Conservation (phyloP, 2,329 filamentous ascomycete genomes). For the Furcasterigmium sp. region DNA sequence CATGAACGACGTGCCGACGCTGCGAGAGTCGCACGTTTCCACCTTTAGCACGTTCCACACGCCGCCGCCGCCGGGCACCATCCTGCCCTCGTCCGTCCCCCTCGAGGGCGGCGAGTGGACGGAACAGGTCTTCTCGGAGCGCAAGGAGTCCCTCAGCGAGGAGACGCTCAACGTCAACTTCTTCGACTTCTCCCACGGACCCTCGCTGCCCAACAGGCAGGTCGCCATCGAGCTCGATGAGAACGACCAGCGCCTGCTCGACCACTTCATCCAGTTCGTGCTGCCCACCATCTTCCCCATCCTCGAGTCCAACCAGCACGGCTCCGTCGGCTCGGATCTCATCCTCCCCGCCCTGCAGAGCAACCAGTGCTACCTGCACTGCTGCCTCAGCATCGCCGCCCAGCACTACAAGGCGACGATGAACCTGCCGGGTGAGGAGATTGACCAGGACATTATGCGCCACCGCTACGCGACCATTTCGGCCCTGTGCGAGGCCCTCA, state of each 20-base stretch:
- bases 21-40: slow-evolving; percentile 81
- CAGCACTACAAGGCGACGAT: slow-evolving; percentile 84
- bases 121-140: slow-evolving; percentile 63
- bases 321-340: slow-evolving; percentile 72
- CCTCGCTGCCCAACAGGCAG: slow-evolving; percentile 57
- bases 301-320: slow-evolving; percentile 83
- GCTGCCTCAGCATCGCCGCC: slow-evolving; percentile 87
- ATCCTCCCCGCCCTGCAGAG: slow-evolving; percentile 83
- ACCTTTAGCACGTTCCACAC: slow-evolving; percentile 90
- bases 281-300: slow-evolving; percentile 88
- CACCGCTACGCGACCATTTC: slow-evolving; percentile 87
- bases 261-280: slow-evolving; percentile 87
- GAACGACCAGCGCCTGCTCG: slow-evolving; percentile 76
- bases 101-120: slow-evolving; percentile 60
- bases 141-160: slow-evolving; percentile 62
- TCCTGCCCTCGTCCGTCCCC: slow-evolving; percentile 56
- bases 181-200: slow-evolving; percentile 73
- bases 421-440: slow-evolving; percentile 61
- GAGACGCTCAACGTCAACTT: slow-evolving; percentile 70
- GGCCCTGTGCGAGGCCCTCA: slow-evolving; percentile 76
- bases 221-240: slow-evolving; percentile 80
- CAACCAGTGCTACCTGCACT: slow-evolving; percentile 93
- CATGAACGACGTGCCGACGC: slow-evolving; percentile 81
- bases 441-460: slow-evolving; percentile 86
- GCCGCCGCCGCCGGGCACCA: slow-evolving; percentile 64